Evolutionary conservation across 768 basidiomycete genomes (phyloP).

Genomic region (Sutorius australiensis): DNA sequence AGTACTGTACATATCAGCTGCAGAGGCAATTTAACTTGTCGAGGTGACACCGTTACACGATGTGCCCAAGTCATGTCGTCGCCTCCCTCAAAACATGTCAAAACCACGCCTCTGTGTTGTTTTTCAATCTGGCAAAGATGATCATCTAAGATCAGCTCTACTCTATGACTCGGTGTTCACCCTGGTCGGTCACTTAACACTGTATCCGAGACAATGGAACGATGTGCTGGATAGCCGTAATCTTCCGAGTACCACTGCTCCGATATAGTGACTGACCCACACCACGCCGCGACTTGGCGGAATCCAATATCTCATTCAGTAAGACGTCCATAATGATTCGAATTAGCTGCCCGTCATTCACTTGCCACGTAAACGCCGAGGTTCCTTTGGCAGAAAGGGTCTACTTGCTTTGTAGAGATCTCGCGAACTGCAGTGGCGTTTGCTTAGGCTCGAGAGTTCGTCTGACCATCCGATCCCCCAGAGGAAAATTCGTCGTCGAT

Average conservation of each 20-base stretch:
- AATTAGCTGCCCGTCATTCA: not conserved
- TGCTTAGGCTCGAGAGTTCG: not conserved
- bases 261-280: not conserved
- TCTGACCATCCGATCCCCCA: no score
- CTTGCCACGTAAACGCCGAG: not conserved
- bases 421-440: not conserved
- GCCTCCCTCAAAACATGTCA: not conserved
- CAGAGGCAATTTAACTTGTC: constrained; percentile 46
- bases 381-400: not conserved
- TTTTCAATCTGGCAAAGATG: not conserved
- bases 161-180: not conserved
- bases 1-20: constrained; percentile 81
- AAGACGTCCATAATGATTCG: not conserved
- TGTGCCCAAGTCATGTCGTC: not conserved
- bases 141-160: not conserved
- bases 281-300: not conserved
- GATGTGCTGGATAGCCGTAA: not conserved
- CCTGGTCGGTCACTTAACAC: not conserved
- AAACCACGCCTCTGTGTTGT: not conserved
- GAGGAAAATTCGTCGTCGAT: no score
- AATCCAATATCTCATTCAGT: not conserved
- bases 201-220: not conserved
- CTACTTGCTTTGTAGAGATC: not conserved
- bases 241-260: not conserved
- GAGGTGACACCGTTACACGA: not conserved